Evolutionary conservation across 2,329 filamentous ascomycete genomes (phyloP).

Genomic region (Meredithiella fracta): DNA sequence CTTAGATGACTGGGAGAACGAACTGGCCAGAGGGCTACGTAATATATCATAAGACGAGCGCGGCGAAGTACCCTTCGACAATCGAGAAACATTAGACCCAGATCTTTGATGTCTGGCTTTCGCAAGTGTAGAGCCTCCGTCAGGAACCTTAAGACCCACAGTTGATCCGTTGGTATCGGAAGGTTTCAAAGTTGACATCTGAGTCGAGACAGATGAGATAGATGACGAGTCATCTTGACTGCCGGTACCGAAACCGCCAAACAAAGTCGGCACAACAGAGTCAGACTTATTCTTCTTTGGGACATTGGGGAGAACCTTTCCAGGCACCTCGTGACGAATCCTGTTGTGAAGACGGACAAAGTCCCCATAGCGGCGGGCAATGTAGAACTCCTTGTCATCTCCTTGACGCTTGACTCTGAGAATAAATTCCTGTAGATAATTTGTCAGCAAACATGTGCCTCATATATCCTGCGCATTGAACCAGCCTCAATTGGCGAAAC

Average conservation of each 20-base stretch:
- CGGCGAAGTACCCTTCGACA: conserved; percentile 13
- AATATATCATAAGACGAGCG: conserved; percentile 14
- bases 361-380: conserved; percentile 76
- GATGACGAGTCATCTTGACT: conserved; percentile 66
- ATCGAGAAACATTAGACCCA: conserved; percentile 15
- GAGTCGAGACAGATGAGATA: conserved; percentile 62
- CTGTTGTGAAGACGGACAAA: conserved; percentile 67
- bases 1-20: conserved; percentile 10
- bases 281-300: conserved; percentile 84
- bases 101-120: conserved; percentile 17
- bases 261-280: conserved; percentile 43
- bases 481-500: background rate
- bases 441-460: background rate
- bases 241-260: conserved; percentile 29
- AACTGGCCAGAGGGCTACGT: conserved; percentile 10
- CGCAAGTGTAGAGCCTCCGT: background rate
- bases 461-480: background rate
- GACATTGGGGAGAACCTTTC: conserved; percentile 70
- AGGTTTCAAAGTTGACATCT: conserved; percentile 25
- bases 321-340: conserved; percentile 70
- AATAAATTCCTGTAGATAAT: conserved; percentile 57
- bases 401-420: conserved; percentile 68
- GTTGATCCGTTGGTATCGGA: background rate
- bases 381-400: conserved; percentile 52
- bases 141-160: conserved; percentile 4